These are phyloP conservation scores for Russula sp. DNA, from an alignment of 768 basidiomycete genomes.

Conservation along the genomic window DNA sequence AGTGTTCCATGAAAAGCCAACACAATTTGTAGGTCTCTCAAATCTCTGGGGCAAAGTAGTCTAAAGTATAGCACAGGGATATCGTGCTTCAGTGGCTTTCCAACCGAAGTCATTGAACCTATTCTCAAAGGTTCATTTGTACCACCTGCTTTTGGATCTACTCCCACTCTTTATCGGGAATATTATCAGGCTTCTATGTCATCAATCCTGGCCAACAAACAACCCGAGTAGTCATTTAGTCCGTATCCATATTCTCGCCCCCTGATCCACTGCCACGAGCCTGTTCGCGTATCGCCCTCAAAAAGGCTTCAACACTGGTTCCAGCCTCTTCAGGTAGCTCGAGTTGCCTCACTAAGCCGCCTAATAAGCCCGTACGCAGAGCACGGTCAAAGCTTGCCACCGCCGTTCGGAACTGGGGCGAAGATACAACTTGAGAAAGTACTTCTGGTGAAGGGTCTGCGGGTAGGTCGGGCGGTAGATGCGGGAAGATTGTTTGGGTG, in stretches of 20 bases:
- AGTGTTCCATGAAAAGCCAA: conserved; percentile 97
- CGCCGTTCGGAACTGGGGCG: conserved; percentile 76
- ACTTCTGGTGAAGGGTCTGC: conserved; percentile 59
- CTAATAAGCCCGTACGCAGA: conserved; percentile 70
- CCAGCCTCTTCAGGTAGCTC: conserved; percentile 86
- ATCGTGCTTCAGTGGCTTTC: conserved; percentile 87
- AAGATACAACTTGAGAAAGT: conserved; percentile 68
- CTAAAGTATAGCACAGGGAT: conserved; percentile 40
- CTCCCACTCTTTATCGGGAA: not conserved
- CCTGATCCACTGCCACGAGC: conserved; percentile 42
- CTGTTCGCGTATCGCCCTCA: conserved; percentile 74
- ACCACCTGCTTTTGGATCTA: not conserved
- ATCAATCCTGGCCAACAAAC: conserved; percentile 1
- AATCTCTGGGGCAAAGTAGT: not conserved
- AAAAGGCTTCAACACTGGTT: conserved; percentile 65
- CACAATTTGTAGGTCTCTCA: conserved; percentile 68
- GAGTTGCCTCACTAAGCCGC: conserved; percentile 64
- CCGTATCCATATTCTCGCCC: conserved; percentile 74
- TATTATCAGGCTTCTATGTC: conserved; percentile 1
- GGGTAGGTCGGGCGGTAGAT: conserved; percentile 74
- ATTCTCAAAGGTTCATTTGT: not conserved
- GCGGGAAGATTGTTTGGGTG: conserved; percentile 63
- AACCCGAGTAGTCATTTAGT: conserved; percentile 32
- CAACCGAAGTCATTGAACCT: conserved; percentile 56
- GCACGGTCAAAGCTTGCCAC: conserved; percentile 81